Evolutionary conservation across 2,329 filamentous ascomycete species (phyloP), one percentile per base, ranked within the genome.

Genomic region (Aquanectria penicillioides): DNA sequence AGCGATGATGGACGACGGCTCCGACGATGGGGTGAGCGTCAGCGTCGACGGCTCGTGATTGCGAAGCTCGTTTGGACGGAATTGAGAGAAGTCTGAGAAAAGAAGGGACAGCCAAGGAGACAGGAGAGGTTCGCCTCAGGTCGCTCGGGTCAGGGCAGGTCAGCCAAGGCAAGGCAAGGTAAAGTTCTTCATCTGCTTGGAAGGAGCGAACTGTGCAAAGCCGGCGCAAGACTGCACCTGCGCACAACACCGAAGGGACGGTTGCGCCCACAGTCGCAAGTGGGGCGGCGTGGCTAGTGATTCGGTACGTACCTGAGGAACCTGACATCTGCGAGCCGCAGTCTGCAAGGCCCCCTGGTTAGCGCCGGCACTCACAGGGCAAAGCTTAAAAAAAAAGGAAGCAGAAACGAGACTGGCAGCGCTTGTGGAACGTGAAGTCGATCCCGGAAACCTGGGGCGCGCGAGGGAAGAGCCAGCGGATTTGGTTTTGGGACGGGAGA

Each of bases 311-410:
- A 31, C 15, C 26, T 3, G 34, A 10, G 23, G 17, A 26, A 26
- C 28, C 38, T 23, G 41, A 46, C 18, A 20, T 29, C 18, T 12
- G n/a, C n/a, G n/a, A 36, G 25, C 22, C 20, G 26, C 25, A 26
- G 29, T 13, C 28, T 47, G 33, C 41, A 37, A 33, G 41, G 41
- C 20, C 18, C 41, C 41, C 47, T 53, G 38, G 47, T 52, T 59
- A 49, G 56, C 43, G 50, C 56, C 41, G 36, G 56, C 56, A 59
- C 20, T 22, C 22, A 15, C 22, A 48, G 43, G 44, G 22, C 38
- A 53, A 41, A 43, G 26, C n/a, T 9, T 15, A 43, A 22, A 33
- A 26, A 43, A 54, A 49, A 25, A 33, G 20, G n/a, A 20, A 54
- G 15, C n/a, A 43, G 23, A 8, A 26, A 34, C 4, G 25, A 34